Evolutionary conservation across 768 basidiomycete genomes (phyloP).

Genomic region (Naematelia encephala): DNA sequence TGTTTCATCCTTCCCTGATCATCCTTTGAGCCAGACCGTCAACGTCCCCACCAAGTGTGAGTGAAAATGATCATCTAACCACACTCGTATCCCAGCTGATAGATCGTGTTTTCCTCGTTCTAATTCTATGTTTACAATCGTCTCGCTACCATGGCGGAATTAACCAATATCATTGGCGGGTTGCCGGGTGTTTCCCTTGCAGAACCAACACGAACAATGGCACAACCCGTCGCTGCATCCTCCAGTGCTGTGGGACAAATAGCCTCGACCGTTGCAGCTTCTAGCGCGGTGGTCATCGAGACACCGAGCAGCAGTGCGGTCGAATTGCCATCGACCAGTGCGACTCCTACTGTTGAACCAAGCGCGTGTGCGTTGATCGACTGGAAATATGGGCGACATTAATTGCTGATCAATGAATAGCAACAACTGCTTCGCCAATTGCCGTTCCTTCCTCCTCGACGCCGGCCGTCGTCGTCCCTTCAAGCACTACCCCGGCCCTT

Average conservation of each 20-base stretch:
- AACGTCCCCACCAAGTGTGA: background rate
- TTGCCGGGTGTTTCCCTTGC: background rate
- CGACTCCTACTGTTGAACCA: background rate
- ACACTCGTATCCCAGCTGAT: background rate
- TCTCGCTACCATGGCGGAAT: background rate
- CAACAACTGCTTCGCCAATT: background rate
- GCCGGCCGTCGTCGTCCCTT: background rate
- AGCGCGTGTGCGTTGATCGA: background rate
- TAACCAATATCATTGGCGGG: background rate
- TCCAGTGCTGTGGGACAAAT: background rate
- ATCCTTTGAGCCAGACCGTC: background rate
- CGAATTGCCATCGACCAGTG: background rate
- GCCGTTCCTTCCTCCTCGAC: background rate
- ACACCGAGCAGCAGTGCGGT: background rate
- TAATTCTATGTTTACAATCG: background rate
- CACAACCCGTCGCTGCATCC: background rate
- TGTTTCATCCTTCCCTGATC: background rate
- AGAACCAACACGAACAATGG: background rate
- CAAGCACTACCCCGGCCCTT: no score
- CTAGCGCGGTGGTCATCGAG: background rate
- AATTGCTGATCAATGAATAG: background rate
- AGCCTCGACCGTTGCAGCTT: background rate
- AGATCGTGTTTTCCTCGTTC: background rate
- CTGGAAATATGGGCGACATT: background rate
- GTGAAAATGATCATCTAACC: background rate